These are phyloP conservation scores for Wickerhamiella azymoides DNA, from an alignment of 805 yeast species.

Conservation along the genomic window DNA sequence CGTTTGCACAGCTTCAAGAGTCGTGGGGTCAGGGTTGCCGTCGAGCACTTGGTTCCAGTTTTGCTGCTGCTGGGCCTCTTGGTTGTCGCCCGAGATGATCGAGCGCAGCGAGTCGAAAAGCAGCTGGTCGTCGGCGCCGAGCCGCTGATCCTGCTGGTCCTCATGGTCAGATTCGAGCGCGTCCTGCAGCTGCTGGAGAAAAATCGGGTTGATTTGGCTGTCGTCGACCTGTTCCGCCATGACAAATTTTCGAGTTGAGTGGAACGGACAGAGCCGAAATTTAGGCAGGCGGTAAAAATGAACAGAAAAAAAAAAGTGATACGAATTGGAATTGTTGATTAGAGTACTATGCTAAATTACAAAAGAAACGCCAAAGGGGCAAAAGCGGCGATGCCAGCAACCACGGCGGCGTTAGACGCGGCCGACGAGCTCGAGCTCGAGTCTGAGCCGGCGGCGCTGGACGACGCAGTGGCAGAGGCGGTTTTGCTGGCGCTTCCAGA, in stretches of 20 bases:
- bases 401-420: conserved; percentile 7
- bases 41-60: conserved; percentile 4
- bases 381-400: not conserved
- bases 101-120: conserved; percentile 10
- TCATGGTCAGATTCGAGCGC: conserved; percentile 9
- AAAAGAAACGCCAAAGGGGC: conserved; percentile 6
- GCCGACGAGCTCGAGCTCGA: conserved; percentile 9
- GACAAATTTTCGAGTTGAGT: not conserved
- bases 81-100: conserved; percentile 9
- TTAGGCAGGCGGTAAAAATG: too few species aligned
- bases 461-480: conserved; percentile 7
- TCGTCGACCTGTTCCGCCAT: conserved; percentile 5
- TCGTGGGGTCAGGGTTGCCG: conserved; percentile 19
- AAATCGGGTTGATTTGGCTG: conserved; percentile 8
- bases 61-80: not conserved
- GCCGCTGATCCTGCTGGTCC: not conserved
- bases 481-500: conserved; percentile 4
- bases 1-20: conserved; percentile 20
- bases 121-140: conserved; percentile 12
- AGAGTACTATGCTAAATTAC: not conserved
- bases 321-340: too few species aligned
- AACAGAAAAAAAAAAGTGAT: too few species aligned
- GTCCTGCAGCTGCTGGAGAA: conserved; percentile 11
- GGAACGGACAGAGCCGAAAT: too few species aligned
- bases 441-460: conserved; percentile 5